These are phyloP conservation scores for Umbelopsis ramanniana DNA, from an alignment of 192 early-diverging fungal species.

Conservation along the genomic window DNA sequence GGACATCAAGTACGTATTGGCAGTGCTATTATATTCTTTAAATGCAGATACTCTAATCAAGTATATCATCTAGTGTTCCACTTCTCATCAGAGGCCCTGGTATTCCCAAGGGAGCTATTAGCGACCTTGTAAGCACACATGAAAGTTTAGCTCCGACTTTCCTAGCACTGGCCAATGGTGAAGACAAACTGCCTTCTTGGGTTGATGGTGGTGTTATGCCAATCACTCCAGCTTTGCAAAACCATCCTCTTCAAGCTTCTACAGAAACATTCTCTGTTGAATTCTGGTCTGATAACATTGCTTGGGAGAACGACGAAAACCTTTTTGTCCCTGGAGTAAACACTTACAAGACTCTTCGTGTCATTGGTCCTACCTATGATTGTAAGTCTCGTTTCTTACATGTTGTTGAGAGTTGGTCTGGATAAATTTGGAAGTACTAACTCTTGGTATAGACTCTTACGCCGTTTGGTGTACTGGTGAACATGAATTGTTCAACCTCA, in stretches of 20 bases:
- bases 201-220: conserved; percentile 65
- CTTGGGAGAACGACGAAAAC: neutral
- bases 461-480: conserved; percentile 62
- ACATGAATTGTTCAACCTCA: conserved; percentile 59
- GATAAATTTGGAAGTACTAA: neutral
- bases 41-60: neutral
- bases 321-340: conserved; percentile 33
- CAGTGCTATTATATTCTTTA: conserved; percentile 25
- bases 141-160: conserved; percentile 67
- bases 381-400: conserved; percentile 18
- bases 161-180: conserved; percentile 53
- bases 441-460: conserved; percentile 41
- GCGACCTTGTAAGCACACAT: conserved; percentile 53
- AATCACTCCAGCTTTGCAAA: conserved; percentile 40
- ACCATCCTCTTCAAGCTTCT: conserved; percentile 48
- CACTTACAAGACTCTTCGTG: conserved; percentile 58
- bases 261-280: conserved; percentile 59
- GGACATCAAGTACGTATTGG: conserved; percentile 55
- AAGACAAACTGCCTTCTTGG: conserved; percentile 40
- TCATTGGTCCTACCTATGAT: conserved; percentile 55
- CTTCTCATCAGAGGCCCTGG: conserved; percentile 69
- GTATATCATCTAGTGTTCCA: conserved; percentile 39
- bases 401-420: neutral
- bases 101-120: conserved; percentile 48
- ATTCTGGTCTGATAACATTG: conserved; percentile 45